phyloP scores from a whole-genome alignment of 129 eudicot genomes.

The Flaveria brownii region DNA sequence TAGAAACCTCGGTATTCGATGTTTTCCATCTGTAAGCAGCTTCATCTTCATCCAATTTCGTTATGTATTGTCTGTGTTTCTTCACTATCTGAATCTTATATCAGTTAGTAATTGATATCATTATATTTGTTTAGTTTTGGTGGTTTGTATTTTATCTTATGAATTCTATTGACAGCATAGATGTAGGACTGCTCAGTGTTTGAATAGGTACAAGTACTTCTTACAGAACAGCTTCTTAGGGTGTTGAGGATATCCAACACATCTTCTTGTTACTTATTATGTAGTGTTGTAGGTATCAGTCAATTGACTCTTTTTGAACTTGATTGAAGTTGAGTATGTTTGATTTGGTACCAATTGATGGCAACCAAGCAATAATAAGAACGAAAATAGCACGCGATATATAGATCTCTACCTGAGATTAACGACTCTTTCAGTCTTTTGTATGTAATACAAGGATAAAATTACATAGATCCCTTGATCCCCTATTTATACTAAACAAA shows the following conservation, averaged over 20 bases:
- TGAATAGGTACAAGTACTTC: not conserved
- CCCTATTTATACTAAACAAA: too few species aligned
- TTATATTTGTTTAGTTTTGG: not conserved
- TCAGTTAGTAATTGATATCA: not conserved
- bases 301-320: not conserved
- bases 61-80: not conserved
- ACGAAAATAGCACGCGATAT: too few species aligned
- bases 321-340: not conserved
- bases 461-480: too few species aligned
- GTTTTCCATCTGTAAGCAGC: constrained; percentile 73
- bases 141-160: not conserved
- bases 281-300: not conserved
- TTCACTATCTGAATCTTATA: not conserved
- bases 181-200: not conserved
- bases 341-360: not conserved
- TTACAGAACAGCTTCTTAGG: not conserved
- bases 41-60: not conserved
- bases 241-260: not conserved
- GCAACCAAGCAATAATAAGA: too few species aligned
- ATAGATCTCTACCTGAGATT: too few species aligned
- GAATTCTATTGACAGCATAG: not conserved
- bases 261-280: not conserved
- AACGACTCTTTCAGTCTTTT: too few species aligned
- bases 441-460: too few species aligned
- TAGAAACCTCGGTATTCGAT: constrained; percentile 73